phyloP scores from a whole-genome alignment of 345 rosid genomes.

The Streptanthus diversifolius region DNA sequence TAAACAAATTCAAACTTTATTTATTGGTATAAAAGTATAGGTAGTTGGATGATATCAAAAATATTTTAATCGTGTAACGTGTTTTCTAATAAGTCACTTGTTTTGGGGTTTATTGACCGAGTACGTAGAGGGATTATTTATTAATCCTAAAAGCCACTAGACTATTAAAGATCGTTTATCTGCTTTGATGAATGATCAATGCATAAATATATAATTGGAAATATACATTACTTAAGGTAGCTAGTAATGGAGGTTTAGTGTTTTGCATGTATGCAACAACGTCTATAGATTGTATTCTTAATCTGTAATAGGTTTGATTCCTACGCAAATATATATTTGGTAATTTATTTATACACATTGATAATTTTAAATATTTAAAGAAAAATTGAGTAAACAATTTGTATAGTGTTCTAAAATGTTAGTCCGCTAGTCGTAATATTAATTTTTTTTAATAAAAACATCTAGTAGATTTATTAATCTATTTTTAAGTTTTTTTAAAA shows the following conservation, averaged over 20 bases:
- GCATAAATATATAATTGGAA: too few species aligned
- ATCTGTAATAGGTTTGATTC: too few species aligned
- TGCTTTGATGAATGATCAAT: too few species aligned
- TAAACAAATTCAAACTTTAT: not conserved
- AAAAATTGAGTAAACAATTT: too few species aligned
- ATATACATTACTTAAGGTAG: not conserved
- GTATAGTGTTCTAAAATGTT: too few species aligned
- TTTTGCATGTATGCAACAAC: conserved; percentile 26
- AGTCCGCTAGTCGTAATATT: too few species aligned
- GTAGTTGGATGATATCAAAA: not conserved
- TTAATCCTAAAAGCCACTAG: not conserved
- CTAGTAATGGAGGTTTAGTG: conserved; percentile 29
- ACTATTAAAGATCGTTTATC: too few species aligned
- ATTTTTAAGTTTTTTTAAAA: not conserved
- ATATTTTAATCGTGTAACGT: not conserved
- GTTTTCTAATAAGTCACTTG: not conserved
- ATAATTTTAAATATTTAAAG: too few species aligned
- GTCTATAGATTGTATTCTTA: not conserved
- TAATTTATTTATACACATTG: too few species aligned
- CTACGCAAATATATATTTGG: too few species aligned
- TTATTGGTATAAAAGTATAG: not conserved
- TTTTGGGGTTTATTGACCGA: conserved; percentile 1
- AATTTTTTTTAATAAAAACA: not conserved
- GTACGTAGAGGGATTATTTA: conserved; percentile 8
- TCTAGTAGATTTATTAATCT: too few species aligned